Percentiles rank a stretch among this genome's conserved stretches.
These are phyloP conservation scores for Penicillium sp. DNA, from an alignment of 2,329 filamentous ascomycete genomes.

Conservation along the genomic window DNA sequence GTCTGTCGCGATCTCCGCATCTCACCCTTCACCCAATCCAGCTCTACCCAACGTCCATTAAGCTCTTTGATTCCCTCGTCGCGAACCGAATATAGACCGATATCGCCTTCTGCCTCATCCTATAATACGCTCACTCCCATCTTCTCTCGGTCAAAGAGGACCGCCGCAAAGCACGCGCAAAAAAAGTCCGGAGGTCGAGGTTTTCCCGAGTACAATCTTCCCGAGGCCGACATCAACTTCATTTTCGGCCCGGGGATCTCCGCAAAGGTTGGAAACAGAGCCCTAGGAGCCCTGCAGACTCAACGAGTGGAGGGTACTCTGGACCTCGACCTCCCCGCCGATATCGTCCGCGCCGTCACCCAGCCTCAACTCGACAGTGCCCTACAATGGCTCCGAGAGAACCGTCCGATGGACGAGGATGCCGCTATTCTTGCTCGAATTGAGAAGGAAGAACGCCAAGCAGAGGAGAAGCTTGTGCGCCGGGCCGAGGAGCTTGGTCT, in stretches of 20 bases:
- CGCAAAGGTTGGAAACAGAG: constrained; percentile 39
- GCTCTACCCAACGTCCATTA: constrained; percentile 17
- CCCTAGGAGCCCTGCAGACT: constrained; percentile 47
- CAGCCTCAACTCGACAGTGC: constrained; percentile 40
- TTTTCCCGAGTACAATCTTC: constrained; percentile 36
- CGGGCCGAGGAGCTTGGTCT: constrained; percentile 46
- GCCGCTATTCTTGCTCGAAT: constrained; percentile 53
- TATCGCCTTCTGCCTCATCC: background rate
- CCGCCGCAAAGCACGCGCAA: constrained; percentile 21
- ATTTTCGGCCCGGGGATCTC: constrained; percentile 42
- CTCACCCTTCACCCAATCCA: constrained; percentile 24
- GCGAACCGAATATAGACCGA: background rate
- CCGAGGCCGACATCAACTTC: constrained; percentile 36
- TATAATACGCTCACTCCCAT: constrained; percentile 1
- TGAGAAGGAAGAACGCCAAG: constrained; percentile 43
- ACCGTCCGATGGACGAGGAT: constrained; percentile 53
- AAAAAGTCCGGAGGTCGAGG: constrained; percentile 13
- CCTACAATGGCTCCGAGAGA: constrained; percentile 47
- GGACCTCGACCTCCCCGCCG: constrained; percentile 47
- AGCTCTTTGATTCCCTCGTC: constrained; percentile 8
- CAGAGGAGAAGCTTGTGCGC: constrained; percentile 41
- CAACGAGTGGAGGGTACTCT: constrained; percentile 50
- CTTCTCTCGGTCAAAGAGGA: constrained; percentile 24
- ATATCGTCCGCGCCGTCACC: constrained; percentile 39
- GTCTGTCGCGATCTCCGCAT: constrained; percentile 27